phyloP scores from a whole-genome alignment of 2,329 filamentous ascomycete species.

The Sclerotinia minor region DNA sequence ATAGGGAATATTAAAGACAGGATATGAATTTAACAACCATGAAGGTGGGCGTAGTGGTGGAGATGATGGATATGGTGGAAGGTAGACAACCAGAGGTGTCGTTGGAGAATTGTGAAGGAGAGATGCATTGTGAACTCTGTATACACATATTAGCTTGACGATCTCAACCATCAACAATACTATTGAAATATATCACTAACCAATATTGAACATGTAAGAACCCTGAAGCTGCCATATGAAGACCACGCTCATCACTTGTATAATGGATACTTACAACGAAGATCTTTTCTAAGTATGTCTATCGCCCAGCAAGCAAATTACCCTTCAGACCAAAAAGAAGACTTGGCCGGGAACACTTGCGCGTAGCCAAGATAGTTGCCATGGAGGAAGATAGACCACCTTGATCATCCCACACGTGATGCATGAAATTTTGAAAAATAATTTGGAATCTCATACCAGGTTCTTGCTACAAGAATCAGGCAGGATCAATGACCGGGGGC shows the following conservation, averaged over 20 bases:
- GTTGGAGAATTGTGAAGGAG: conserved; percentile 37
- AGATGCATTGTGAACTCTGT: conserved; percentile 35
- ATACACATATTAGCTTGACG: conserved; percentile 27
- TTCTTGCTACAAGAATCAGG: not conserved
- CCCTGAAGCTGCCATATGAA: not conserved
- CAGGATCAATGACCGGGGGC: not conserved
- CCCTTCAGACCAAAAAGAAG: not conserved
- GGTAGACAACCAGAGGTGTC: conserved; percentile 54
- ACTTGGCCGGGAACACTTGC: conserved; percentile 1
- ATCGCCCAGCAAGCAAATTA: not conserved
- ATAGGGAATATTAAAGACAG: conserved; percentile 60
- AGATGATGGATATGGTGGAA: conserved; percentile 51
- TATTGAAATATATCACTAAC: conserved; percentile 16
- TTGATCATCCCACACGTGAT: conserved; percentile 2
- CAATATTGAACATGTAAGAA: conserved; percentile 6
- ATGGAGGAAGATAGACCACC: not conserved
- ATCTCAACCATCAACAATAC: not conserved
- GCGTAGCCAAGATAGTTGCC: not conserved
- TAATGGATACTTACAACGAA: not conserved
- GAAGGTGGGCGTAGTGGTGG: conserved; percentile 46
- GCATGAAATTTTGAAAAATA: not conserved
- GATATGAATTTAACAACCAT: conserved; percentile 30
- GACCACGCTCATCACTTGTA: not conserved
- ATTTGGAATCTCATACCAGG: not conserved
- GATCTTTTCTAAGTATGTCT: too few species aligned